A percentile compares a stretch with the other conserved stretches of the same genome.
Evolutionary conservation across 495 filamentous ascomycete species (phyloP).

Genomic region (Penicillium angulare): DNA sequence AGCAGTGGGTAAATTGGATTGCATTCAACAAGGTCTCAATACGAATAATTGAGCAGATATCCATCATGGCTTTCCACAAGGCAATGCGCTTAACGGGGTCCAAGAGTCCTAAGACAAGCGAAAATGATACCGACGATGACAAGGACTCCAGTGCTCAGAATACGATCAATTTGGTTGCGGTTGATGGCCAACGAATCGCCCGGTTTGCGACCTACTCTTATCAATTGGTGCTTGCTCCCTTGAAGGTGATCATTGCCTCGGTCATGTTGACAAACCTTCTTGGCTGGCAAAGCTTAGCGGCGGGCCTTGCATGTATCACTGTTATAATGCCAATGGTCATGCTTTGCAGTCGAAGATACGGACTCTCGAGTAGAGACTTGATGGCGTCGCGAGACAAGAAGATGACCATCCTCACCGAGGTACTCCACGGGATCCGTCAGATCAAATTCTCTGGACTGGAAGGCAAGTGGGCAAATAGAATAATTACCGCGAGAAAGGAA

Average conservation of each 20-base stretch:
- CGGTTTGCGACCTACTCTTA: background rate
- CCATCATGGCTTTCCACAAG: background rate
- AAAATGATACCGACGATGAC: background rate
- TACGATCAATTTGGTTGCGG: background rate
- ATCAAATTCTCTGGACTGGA: constrained; percentile 36
- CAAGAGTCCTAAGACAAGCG: background rate
- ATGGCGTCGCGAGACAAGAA: constrained; percentile 28
- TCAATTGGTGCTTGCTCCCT: background rate
- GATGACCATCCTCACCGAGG: constrained; percentile 21
- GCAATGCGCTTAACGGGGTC: background rate
- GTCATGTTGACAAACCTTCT: background rate
- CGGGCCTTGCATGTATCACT: background rate
- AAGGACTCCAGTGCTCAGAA: background rate
- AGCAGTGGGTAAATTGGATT: background rate
- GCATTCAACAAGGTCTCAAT: background rate
- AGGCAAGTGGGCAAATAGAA: constrained; percentile 22
- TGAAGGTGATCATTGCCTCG: background rate
- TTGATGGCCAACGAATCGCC: background rate
- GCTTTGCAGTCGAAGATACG: background rate
- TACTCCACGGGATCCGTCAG: constrained; percentile 29
- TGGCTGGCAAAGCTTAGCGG: background rate
- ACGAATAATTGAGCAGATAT: background rate
- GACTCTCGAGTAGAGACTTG: constrained; percentile 1
- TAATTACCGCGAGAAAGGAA: constrained; percentile 17
- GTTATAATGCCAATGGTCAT: constrained; percentile 1